Base-by-base conservation (phyloP, 768 basidiomycete genomes). In the Macrolepiota dolichaula region DNA sequence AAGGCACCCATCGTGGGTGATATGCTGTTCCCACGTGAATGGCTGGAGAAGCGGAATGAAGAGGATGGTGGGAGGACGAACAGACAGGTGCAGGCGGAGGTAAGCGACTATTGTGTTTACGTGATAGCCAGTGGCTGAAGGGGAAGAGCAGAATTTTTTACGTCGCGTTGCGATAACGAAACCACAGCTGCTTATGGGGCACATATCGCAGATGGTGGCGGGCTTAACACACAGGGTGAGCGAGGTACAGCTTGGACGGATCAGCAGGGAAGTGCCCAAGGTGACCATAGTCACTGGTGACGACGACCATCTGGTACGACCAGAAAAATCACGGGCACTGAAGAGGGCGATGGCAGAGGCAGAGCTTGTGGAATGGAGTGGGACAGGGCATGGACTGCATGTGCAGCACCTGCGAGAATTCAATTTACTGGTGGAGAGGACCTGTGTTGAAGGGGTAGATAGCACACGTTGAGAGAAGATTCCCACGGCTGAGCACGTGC, bases 171-270 rank as follows among this genome's bases (percentile, higher is more conserved):
- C 71, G 4, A 72, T 81, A 6, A 85, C 87, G 1, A 80, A 79
- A 36, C 83, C 82, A 2, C 92, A 92, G 64, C 76, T 73, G 2
- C 69, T 86, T 55, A 62, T 82, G 17, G 92, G 92, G 0, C 73
- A 82, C 27, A 59, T 94, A 15, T 91, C 88, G 11, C 93, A 94
- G 70, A 85, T 89, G 83, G 77, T 75, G 13, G 89, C 92, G 0
- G 85, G 67, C 0, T 63, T 89, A 0, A 88, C 86, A 0, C 91
- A 93, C 68, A 67, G 79, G 55, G 85, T 91, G 64, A 67, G 74
- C 4, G 71, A 80, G 0, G 76, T 76, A 0, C 78, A 81, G 4
- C 76, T 89, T 19, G 71, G 72, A 12, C 68, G 62, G 37, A 81
- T 91, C 49, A 82, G 85, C 0, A 68, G 71, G 0, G 73, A 76